phyloP scores from a whole-genome alignment of 2,329 filamentous ascomycete species.

The Pseudonectria foliicola region DNA sequence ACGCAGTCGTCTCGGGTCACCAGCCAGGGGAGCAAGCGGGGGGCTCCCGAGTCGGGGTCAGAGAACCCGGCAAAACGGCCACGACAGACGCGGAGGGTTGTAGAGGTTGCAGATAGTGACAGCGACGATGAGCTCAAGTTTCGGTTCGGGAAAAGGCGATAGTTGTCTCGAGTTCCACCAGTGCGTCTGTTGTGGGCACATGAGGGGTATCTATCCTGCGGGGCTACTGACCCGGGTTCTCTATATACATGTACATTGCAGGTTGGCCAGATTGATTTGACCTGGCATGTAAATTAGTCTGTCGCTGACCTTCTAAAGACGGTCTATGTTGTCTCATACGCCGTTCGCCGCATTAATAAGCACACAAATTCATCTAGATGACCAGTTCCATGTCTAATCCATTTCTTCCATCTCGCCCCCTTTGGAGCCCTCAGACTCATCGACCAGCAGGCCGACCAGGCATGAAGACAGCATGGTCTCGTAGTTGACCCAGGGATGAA shows the following conservation, averaged over 20 bases:
- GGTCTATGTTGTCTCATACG: conserved; percentile 2
- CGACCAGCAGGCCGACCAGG: conserved; percentile 55
- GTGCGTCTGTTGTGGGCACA: conserved; percentile 17
- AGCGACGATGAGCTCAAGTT: conserved; percentile 53
- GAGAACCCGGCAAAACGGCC: conserved; percentile 27
- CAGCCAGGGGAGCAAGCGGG: conserved; percentile 27
- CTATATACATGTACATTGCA: conserved; percentile 5
- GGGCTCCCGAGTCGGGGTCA: conserved; percentile 22
- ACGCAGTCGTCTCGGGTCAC: conserved; percentile 22
- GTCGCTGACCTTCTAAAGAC: background rate
- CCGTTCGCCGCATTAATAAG: background rate
- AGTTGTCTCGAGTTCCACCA: conserved; percentile 13
- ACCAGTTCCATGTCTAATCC: conserved; percentile 37
- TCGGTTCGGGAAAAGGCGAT: conserved; percentile 45
- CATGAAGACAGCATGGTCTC: conserved; percentile 61
- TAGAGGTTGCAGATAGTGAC: conserved; percentile 34
- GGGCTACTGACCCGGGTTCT: background rate
- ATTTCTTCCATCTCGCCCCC: conserved; percentile 50
- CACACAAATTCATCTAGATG: background rate
- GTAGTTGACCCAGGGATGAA: conserved; percentile 67
- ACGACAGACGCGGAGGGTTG: conserved; percentile 27
- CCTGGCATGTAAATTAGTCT: background rate
- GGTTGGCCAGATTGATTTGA: background rate
- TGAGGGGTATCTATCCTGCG: conserved; percentile 11
- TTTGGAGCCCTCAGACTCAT: conserved; percentile 39